phyloP scores from a whole-genome alignment of 1,139 yeast genomes.

The Geotrichum australiense region DNA sequence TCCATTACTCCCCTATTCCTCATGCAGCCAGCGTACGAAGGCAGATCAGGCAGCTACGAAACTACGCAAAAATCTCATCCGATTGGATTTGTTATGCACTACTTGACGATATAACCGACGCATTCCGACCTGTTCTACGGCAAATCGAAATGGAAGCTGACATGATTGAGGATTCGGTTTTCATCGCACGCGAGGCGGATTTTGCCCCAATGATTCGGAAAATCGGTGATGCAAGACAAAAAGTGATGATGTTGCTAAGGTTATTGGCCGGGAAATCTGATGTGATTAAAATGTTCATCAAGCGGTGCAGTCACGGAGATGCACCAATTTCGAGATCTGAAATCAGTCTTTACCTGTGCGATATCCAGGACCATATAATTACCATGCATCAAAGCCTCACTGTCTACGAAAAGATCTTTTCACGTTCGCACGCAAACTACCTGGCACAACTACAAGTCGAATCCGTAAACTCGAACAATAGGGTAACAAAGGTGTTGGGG shows the following conservation, averaged over 20 bases:
- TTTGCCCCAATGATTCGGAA: constrained; percentile 59
- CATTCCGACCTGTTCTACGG: constrained; percentile 84
- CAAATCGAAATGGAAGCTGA: constrained; percentile 88
- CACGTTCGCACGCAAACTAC: constrained; percentile 86
- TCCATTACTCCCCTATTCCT: constrained; percentile 74
- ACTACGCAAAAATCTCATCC: constrained; percentile 77
- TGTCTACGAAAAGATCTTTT: constrained; percentile 87
- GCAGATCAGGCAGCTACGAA: constrained; percentile 84
- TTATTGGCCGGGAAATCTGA: constrained; percentile 91
- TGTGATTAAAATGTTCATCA: constrained; percentile 94
- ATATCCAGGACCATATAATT: constrained; percentile 94
- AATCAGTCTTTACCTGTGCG: constrained; percentile 71
- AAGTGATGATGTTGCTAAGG: constrained; percentile 89
- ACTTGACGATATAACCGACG: constrained; percentile 90
- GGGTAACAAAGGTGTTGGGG: constrained; percentile 78
- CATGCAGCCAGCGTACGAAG: constrained; percentile 86
- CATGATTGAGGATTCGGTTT: constrained; percentile 80
- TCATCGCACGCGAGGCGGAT: constrained; percentile 55
- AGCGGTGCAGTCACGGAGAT: constrained; percentile 75
- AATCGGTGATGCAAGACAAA: constrained; percentile 83
- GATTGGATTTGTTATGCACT: constrained; percentile 94
- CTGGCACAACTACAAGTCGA: constrained; percentile 92
- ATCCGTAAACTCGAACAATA: constrained; percentile 75
- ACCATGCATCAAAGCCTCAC: constrained; percentile 89
- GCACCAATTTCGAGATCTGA: constrained; percentile 38